These are phyloP conservation scores for Hsuehochloa calcarea DNA, from an alignment of 176 grass and related monocot species.

Conservation along the genomic window DNA sequence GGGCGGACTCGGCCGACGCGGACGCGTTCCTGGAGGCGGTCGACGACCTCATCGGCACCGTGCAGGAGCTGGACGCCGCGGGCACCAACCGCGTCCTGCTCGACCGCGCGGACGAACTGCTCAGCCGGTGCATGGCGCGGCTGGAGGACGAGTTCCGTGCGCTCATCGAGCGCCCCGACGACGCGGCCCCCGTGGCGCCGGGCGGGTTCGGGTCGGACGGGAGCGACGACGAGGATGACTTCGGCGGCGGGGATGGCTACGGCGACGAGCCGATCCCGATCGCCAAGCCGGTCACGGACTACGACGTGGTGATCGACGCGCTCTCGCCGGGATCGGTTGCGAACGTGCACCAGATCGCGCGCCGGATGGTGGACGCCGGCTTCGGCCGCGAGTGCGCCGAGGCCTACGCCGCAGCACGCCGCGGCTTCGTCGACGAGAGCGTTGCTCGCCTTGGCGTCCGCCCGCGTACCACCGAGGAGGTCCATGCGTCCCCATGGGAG, in stretches of 20 bases:
- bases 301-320: slow-evolving; percentile 83
- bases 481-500: slow-evolving; percentile 64
- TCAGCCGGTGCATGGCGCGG: slow-evolving; percentile 86
- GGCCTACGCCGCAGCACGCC: slow-evolving; percentile 70
- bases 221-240: slow-evolving; percentile 48
- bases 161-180: slow-evolving; percentile 84
- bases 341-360: slow-evolving; percentile 84
- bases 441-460: slow-evolving; percentile 81
- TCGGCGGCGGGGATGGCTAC: slow-evolving; percentile 52
- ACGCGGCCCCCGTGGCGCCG: slow-evolving; percentile 48
- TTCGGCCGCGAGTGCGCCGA: slow-evolving; percentile 90
- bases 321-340: slow-evolving; percentile 77
- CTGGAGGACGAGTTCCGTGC: slow-evolving; percentile 88
- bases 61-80: slow-evolving; percentile 71
- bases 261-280: slow-evolving; percentile 74
- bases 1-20: slow-evolving; percentile 66
- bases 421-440: slow-evolving; percentile 86
- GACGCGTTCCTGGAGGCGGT: slow-evolving; percentile 88
- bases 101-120: slow-evolving; percentile 85
- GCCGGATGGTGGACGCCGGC: slow-evolving; percentile 76
- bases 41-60: slow-evolving; percentile 81
- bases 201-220: slow-evolving; percentile 63
- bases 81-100: slow-evolving; percentile 64
- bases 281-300: slow-evolving; percentile 75
- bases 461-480: slow-evolving; percentile 61